A percentile compares a stretch with the other conserved stretches of the same genome.
Conservation (phyloP, 2,329 filamentous ascomycete genomes). For the Fusarium udum region DNA sequence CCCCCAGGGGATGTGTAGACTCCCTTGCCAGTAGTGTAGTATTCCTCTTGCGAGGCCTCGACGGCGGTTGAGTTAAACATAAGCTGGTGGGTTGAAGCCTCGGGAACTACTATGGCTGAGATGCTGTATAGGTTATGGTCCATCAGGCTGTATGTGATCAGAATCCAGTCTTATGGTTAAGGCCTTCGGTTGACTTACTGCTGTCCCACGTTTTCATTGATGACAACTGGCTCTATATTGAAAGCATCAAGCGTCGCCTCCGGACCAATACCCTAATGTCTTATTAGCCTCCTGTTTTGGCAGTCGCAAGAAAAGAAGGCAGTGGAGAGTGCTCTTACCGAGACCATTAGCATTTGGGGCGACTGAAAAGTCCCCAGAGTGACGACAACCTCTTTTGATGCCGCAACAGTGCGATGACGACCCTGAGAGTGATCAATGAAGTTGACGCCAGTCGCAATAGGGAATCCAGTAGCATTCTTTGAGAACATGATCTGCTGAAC, state of each 20-base stretch:
- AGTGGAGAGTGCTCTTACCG: not conserved
- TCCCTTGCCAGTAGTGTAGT: not conserved
- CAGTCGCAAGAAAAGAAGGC: accelerated
- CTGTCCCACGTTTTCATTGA: constrained; percentile 18
- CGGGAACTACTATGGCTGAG: not conserved
- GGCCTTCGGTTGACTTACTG: not conserved
- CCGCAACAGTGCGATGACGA: not conserved
- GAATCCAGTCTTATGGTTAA: accelerated
- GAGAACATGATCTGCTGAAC: not conserved
- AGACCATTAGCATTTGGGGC: constrained; percentile 4
- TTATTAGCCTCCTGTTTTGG: not conserved
- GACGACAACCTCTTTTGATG: constrained; percentile 4
- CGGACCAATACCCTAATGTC: not conserved
- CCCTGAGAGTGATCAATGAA: constrained; percentile 9
- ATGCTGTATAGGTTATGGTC: constrained; percentile 12
- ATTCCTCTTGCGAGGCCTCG: not conserved
- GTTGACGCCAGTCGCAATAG: not conserved
- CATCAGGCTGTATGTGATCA: not conserved
- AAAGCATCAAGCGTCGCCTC: not conserved
- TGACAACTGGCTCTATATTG: constrained; percentile 6
- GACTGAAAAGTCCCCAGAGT: constrained; percentile 12
- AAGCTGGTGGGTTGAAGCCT: not conserved
- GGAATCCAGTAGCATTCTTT: not conserved
- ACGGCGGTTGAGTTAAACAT: not conserved
- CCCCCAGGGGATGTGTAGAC: not conserved